Base-by-base conservation (phyloP, 208 protist species). In the Crithidia bombi region DNA sequence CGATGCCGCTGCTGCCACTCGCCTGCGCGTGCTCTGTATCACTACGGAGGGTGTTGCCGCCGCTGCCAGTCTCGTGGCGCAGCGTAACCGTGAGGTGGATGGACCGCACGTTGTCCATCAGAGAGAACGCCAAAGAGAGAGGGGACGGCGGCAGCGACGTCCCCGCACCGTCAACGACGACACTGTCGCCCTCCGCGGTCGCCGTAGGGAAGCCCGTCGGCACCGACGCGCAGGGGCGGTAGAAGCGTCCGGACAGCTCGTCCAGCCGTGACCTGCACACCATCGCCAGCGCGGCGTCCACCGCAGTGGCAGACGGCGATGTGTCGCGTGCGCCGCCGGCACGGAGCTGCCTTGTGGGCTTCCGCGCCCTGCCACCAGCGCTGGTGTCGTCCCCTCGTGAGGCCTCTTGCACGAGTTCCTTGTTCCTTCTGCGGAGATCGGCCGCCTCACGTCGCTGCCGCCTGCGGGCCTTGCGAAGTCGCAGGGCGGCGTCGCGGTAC, bases 101-200 rank as follows among this genome's bases (percentile, higher is more conserved):
- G 3, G 28, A 19, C 7, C 63, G 74, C 9, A 82, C 71, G 69
- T 86, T 89, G 57, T 84, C 84, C 49, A 86, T 66, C 28, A 89
- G 65, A 9, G 80, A 80, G 49, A 82, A 89, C 38, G 69, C 63
- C 2, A 77, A 32, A 23, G 73, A 57, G 41, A 70, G 41, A 33
- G 55, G 59, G 21, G 67, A 44, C 11, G 63, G 49, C 39, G 51
- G 23, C 49, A 41, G 55, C 36, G 66, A 12, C 17, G 52, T 21
- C 32, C 17, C 17, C 26, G 36, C 19, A 28, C 10, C 23, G 32
- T 41, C 38, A 17, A 19, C 17, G 19, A 15, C 33, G 25, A 28
- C 30, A 26, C 10, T n/a, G 12, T 26, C 21, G n/a, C 9, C 50
- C 19, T 44, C 41, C 25, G 3, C 26, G 33, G 6, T 28, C 7